Base-by-base conservation (phyloP, 1,139 yeast species). In the Yarrowia galli region DNA sequence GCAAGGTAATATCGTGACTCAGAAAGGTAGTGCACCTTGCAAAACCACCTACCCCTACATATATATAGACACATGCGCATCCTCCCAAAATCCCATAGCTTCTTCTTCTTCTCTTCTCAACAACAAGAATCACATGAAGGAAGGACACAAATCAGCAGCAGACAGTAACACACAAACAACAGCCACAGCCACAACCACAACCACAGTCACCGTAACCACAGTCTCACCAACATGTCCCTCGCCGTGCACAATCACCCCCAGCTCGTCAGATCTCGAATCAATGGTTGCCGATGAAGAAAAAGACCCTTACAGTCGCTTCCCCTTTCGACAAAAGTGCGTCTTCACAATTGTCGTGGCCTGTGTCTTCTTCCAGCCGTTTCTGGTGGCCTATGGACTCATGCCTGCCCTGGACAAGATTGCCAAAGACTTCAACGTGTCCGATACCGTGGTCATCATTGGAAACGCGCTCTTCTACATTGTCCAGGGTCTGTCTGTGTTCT, bases 361-460 rank as follows among this genome's bases (percentile, higher is more conserved):
- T 38, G 69, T 70, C 49, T 69, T 70, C 20, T 69, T 69, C 48
- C 68, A 69, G 43, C 69, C 71, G 13, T 70, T 70, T 20, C 61
- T 69, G 68, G 68, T 69, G 9, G 67, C 69, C 40, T 46, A 69
- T 16, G 71, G 70, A 9, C 51, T 83, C 68, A 73, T 84, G 22
- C 87, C 87, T 4, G 87, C 87, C 0, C 82, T 84, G 13, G 79
- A 85, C 1, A 81, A 79, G 67, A 82, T 84, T 35, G 84, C 87
- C 0, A 70, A 72, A 1, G 73, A 74, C 42, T 82, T 84, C 72
- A 70, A 81, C 68, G 83, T 87, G 15, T 79, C 85, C 0, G 82
- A 82, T 15, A 79, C 80, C 16, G 74, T 83, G 13, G 81, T 84
- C 69, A 83, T 82, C 69, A 73, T 83, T 13, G 79, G 87, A n/a